Conservation (phyloP, 1,284 basidiomycete species). For the Coriolopsis trogii region DNA sequence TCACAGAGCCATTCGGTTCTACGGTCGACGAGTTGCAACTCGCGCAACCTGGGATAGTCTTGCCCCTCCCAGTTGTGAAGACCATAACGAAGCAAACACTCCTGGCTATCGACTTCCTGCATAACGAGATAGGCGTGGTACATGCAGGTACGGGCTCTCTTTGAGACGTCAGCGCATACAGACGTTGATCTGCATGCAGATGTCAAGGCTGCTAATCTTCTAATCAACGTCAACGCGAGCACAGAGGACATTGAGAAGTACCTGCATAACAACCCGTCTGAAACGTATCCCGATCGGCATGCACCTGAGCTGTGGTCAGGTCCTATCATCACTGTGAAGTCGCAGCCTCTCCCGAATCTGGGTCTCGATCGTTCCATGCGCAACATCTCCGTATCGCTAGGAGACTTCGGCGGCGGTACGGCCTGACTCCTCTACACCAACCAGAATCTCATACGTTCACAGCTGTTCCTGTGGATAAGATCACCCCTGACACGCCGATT, state of each 20-base stretch:
- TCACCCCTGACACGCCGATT: neutral
- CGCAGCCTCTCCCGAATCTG: slow-evolving; percentile 10
- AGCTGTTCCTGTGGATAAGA: neutral
- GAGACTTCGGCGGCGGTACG: slow-evolving; percentile 12
- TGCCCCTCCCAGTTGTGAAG: slow-evolving; percentile 6
- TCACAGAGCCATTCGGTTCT: slow-evolving; percentile 3
- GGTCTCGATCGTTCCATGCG: slow-evolving; percentile 5
- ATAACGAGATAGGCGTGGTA: slow-evolving; percentile 10
- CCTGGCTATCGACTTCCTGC: slow-evolving; percentile 17
- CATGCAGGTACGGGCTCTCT: slow-evolving; percentile 14
- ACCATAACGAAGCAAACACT: slow-evolving; percentile 10
- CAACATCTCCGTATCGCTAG: slow-evolving; percentile 6
- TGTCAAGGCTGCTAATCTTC: slow-evolving; percentile 2
- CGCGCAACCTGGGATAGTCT: neutral
- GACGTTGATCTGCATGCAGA: neutral
- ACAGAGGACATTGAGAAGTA: neutral
- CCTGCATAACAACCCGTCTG: neutral
- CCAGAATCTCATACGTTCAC: neutral
- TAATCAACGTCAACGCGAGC: neutral
- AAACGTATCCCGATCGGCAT: slow-evolving; percentile 3
- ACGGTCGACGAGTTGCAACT: slow-evolving; percentile 3
- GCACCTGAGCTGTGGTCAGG: neutral
- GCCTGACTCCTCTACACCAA: neutral
- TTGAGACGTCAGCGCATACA: neutral
- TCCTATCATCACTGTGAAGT: slow-evolving; percentile 3